Base-by-base conservation (phyloP, 106 monocot genomes). In the Acorus gramineus region DNA sequence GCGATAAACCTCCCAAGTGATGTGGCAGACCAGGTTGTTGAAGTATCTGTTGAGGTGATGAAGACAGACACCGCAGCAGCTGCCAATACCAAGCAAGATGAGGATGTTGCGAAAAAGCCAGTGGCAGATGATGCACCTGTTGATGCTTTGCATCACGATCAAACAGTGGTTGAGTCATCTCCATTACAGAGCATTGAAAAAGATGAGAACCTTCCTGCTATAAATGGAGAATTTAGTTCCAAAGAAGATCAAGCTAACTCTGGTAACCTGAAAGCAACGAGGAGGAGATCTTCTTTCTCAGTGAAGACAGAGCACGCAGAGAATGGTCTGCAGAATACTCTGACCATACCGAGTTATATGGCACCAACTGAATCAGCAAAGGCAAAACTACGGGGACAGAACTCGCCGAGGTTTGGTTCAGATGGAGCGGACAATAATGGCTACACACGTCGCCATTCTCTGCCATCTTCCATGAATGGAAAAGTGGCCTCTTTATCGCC, bases 271-370 rank as follows among this genome's bases (percentile, higher is more conserved):
- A 96, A 83, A 71, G 71, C 53, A 3, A 81, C 47, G 51, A 95
- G 85, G 62, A 80, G 87, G 65, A 87, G 87, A 70, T 52, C 81
- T 64, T 93, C 93, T 61, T 85, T 89, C 73, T 69, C 89, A 42
- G 74, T 66, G 46, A 83, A 76, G 64, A 54, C 77, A 13, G 93
- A 89, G 52, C 67, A 80, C 61, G 56, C 57, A 6, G 87, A 96
- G 48, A 80, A 83, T 42, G 81, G 81, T 55, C 11, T 53, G 46
- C 82, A 78, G 55, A 85, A 79, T 42, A 76, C 73, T 61, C 83
- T 81, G 50, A 59, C 61, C 2, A 46, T 93, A 62, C 93, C 93
- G 2, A 93, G 89, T 62, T 93, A 89, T 49, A 93, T 93, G 93
- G 77, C 76, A 54, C 57, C 79, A 56, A 93, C 89, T 62, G 67